These are phyloP conservation scores for Exophiala phaeomuriformis DNA, from an alignment of 2,329 filamentous ascomycete species.

Conservation along the genomic window DNA sequence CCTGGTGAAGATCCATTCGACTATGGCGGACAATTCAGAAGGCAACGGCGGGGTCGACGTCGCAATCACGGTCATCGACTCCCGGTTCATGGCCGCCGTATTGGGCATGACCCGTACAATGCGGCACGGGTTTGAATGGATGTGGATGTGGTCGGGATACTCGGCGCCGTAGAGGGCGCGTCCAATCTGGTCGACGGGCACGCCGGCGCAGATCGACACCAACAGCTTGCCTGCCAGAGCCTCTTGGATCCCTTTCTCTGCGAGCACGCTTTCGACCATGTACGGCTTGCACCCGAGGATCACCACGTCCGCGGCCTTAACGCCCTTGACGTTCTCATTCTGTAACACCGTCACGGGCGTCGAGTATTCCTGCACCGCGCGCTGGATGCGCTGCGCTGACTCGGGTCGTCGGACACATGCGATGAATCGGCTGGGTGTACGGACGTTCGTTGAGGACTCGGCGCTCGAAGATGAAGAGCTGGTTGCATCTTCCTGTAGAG, in stretches of 20 bases:
- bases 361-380: conserved; percentile 55
- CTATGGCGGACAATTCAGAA: conserved; percentile 37
- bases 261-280: conserved; percentile 61
- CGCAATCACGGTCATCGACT: conserved; percentile 76
- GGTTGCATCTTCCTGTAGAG: conserved; percentile 45
- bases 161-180: conserved; percentile 38
- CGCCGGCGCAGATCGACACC: conserved; percentile 72
- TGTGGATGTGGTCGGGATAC: conserved; percentile 45
- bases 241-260: conserved; percentile 53
- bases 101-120: conserved; percentile 80
- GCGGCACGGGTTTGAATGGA: conserved; percentile 33
- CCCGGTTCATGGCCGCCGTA: conserved; percentile 68
- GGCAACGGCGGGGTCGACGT: conserved; percentile 45
- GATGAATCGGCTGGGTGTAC: conserved; percentile 67
- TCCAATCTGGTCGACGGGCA: conserved; percentile 62
- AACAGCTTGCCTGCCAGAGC: conserved; percentile 73
- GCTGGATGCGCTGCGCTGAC: conserved; percentile 61
- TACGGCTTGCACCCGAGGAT: conserved; percentile 76
- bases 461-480: conserved; percentile 40
- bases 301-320: conserved; percentile 62
- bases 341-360: conserved; percentile 57
- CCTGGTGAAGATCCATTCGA: conserved; percentile 52
- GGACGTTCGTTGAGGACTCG: conserved; percentile 34
- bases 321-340: conserved; percentile 63
- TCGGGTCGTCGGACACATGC: conserved; percentile 68